Percentiles rank a stretch among this genome's conserved stretches.
phyloP scores from a whole-genome alignment of 2,329 filamentous ascomycete species.

The Pseudogymnoascus sp. region DNA sequence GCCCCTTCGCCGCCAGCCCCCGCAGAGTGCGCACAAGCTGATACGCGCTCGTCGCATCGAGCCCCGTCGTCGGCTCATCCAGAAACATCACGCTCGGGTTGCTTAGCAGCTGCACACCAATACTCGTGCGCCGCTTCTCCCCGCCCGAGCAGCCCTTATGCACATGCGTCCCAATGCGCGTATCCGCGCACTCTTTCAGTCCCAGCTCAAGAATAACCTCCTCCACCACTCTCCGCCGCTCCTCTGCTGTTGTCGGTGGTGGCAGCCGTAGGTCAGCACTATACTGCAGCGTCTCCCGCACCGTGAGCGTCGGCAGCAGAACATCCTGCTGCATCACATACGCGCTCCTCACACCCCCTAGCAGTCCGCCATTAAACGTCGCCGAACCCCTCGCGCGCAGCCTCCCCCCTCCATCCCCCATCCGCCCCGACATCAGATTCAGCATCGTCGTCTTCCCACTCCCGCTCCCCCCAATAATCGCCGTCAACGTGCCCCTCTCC shows the following conservation, averaged over 20 bases:
- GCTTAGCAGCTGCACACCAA: constrained; percentile 70
- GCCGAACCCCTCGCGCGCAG: constrained; percentile 45
- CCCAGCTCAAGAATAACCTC: constrained; percentile 70
- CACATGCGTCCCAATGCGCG: constrained; percentile 60
- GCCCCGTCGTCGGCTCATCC: constrained; percentile 70
- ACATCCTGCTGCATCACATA: constrained; percentile 75
- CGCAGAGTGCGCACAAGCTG: constrained; percentile 66
- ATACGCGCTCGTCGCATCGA: constrained; percentile 70
- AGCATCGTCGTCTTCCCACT: constrained; percentile 66
- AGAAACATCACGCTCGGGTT: constrained; percentile 72
- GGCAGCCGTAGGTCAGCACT: constrained; percentile 65
- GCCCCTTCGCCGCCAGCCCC: constrained; percentile 55
- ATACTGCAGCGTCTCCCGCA: constrained; percentile 66
- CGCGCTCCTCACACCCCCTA: constrained; percentile 50
- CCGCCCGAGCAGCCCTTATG: constrained; percentile 73
- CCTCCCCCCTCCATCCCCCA: constrained; percentile 44
- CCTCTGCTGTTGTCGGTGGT: constrained; percentile 48
- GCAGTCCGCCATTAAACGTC: constrained; percentile 52
- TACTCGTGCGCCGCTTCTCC: constrained; percentile 68
- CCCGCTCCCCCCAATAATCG: constrained; percentile 67
- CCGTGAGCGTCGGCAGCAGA: constrained; percentile 63
- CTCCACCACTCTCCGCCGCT: constrained; percentile 59
- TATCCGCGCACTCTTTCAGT: constrained; percentile 69
- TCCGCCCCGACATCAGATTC: constrained; percentile 63
- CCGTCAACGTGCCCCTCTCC: constrained; percentile 58